Evolutionary conservation across 2,329 filamentous ascomycete genomes (phyloP), one percentile per base, ranked within the genome.

Genomic region (Ceratocystiopsis minuta): DNA sequence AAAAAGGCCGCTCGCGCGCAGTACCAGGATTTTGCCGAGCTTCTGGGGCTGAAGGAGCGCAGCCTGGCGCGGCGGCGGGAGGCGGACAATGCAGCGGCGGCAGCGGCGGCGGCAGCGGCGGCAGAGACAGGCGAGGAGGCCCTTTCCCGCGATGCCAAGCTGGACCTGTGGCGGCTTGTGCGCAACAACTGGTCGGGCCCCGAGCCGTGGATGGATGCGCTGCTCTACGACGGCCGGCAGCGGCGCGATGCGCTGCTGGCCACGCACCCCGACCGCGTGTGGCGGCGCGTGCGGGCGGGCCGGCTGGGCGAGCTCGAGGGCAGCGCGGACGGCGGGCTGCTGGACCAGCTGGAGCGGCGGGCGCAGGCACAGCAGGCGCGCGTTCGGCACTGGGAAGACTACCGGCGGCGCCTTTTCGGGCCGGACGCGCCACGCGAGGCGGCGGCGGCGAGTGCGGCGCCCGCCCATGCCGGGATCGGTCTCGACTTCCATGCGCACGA

Each of bases 121-220:
- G 31, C 31, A 32, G 14, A 16, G 53, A 51, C 43, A 49, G 20
- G 47, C 48, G 53, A 57, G 10, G 4, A 6, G 5, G 53, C 59
- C 20, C 48, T 66, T 7, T 57, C 66, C 0, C 60, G 65, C 12
- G 59, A 65, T 34, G 55, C 60, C 4, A 64, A 60, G 37, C 49
- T 57, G 0, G 62, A 72, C 34, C 60, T 84, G 43, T 68, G 77
- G 50, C 71, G 70, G 36, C 66, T 70, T 3, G 61, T 86, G 28
- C 67, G 70, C 33, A 75, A 77, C 46, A 83, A 85, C 49, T 94
- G 86, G 86, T 66, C 81, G 14, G 86, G 84, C 2, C 75, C 78
- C 52, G 72, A 78, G 45, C 69, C 73, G 43, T 88, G 85, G 78
- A 68, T 83, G 51, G 70, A 83, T 38, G 66, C 73, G 2, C 60